Conservation (phyloP, 164 flowering plant genomes). For the Umbilicus rupestris region DNA sequence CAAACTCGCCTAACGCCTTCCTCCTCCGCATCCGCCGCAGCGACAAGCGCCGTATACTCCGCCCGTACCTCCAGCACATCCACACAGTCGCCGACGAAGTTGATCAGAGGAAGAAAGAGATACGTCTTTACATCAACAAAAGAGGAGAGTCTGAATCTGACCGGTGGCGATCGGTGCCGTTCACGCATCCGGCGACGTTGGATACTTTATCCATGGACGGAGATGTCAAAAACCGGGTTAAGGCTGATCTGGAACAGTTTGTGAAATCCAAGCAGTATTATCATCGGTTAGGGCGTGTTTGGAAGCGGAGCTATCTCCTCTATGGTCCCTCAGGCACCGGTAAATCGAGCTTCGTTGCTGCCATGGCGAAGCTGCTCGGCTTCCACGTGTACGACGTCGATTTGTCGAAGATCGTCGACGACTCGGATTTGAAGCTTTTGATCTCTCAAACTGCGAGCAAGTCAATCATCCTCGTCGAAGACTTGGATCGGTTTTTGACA, state of each 20-base stretch:
- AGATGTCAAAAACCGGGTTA: constrained; percentile 56
- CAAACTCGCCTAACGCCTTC: constrained; percentile 19
- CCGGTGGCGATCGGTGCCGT: constrained; percentile 65
- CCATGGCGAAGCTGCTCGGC: constrained; percentile 56
- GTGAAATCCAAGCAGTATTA: constrained; percentile 64
- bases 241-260: constrained; percentile 61
- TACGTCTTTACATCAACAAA: constrained; percentile 32
- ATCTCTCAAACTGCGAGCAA: constrained; percentile 42
- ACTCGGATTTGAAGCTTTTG: constrained; percentile 50
- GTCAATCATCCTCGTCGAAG: constrained; percentile 63
- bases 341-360: constrained; percentile 69
- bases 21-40: constrained; percentile 40
- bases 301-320: constrained; percentile 75
- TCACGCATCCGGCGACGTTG: constrained; percentile 62
- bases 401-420: constrained; percentile 33
- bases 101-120: constrained; percentile 34
- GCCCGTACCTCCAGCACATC: constrained; percentile 68
- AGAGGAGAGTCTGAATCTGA: constrained; percentile 10
- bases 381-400: constrained; percentile 73
- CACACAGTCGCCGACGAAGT: constrained; percentile 49
- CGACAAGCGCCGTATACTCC: constrained; percentile 53
- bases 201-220: constrained; percentile 67
- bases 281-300: constrained; percentile 67
- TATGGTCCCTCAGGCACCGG: constrained; percentile 80
- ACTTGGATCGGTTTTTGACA: constrained; percentile 44